Evolutionary conservation across 2,329 filamentous ascomycete species (phyloP).

Genomic region (Fusarium subglutinans): DNA sequence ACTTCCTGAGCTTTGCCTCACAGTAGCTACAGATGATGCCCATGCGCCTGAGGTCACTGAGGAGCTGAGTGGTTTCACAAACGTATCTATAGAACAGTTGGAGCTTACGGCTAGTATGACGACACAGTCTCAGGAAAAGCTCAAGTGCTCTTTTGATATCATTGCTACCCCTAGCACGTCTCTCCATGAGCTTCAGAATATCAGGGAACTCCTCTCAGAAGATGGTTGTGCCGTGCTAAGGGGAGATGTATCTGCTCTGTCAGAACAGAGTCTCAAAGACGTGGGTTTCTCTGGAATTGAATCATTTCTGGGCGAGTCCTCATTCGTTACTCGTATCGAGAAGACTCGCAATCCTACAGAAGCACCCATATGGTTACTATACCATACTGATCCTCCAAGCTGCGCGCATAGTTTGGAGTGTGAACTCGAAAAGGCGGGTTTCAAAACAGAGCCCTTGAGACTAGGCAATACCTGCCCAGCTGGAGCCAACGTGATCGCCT

Average conservation of each 20-base stretch:
- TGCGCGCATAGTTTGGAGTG: background rate
- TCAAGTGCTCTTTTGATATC: background rate
- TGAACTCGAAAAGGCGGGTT: background rate
- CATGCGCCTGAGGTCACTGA: background rate
- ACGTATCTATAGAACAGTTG: background rate
- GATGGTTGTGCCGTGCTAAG: background rate
- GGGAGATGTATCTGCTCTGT: background rate
- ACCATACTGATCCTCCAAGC: background rate
- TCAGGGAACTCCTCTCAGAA: background rate
- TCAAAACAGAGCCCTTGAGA: background rate
- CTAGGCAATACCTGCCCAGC: background rate
- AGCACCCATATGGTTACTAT: background rate
- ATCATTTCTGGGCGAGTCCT: background rate
- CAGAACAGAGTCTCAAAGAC: background rate
- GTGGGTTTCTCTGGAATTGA: background rate
- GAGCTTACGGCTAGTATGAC: background rate
- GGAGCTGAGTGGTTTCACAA: background rate
- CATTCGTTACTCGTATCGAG: background rate
- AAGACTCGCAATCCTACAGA: background rate
- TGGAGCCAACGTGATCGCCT: background rate
- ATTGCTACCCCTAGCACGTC: background rate
- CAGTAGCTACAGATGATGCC: background rate
- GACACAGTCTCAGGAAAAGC: background rate
- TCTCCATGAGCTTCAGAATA: background rate
- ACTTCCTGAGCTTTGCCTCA: background rate